A percentile compares a stretch with the other conserved stretches of the same genome.
These are phyloP conservation scores for Cymodocea nodosa DNA, from an alignment of 116 monocot genomes.

Conservation along the genomic window DNA sequence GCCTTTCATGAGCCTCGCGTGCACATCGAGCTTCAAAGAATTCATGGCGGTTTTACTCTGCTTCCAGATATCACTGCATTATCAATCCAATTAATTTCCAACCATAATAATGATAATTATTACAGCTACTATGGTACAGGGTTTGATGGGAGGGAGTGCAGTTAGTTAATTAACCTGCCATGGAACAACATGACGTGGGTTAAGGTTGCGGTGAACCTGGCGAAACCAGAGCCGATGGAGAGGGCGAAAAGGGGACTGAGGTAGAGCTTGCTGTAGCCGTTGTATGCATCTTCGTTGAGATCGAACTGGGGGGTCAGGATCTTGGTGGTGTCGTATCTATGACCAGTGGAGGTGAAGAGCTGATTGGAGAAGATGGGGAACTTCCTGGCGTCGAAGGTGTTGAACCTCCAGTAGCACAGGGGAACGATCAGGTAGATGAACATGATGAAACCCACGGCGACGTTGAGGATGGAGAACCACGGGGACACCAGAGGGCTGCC, in stretches of 20 bases:
- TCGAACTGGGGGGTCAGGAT: slow-evolving; percentile 40
- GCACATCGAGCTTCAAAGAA: slow-evolving; percentile 36
- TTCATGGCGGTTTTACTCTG: slow-evolving; percentile 39
- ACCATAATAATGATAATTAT: too few species aligned
- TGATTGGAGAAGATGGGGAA: slow-evolving; percentile 70
- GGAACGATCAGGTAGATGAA: slow-evolving; percentile 66
- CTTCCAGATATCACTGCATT: slow-evolving; percentile 41
- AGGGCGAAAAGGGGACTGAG: slow-evolving; percentile 53
- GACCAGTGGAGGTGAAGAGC: slow-evolving; percentile 41
- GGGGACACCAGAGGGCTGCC: slow-evolving; percentile 55
- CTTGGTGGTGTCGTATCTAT: slow-evolving; percentile 34
- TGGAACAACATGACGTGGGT: slow-evolving; percentile 52
- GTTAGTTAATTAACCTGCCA: slow-evolving; percentile 39
- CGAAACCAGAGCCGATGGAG: slow-evolving; percentile 49
- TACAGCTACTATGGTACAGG: too few species aligned
- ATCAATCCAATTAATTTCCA: too few species aligned
- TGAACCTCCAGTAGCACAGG: slow-evolving; percentile 45
- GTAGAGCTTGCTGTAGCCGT: slow-evolving; percentile 37
- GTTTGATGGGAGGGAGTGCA: too few species aligned
- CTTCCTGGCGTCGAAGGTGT: slow-evolving; percentile 37
- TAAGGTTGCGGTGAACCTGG: slow-evolving; percentile 42
- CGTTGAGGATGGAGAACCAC: slow-evolving; percentile 50
- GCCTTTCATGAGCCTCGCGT: slow-evolving; percentile 53
- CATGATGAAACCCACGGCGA: slow-evolving; percentile 40
- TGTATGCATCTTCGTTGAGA: slow-evolving; percentile 43